phyloP scores from a whole-genome alignment of 441 rosid species.

The Hura crepitans region DNA sequence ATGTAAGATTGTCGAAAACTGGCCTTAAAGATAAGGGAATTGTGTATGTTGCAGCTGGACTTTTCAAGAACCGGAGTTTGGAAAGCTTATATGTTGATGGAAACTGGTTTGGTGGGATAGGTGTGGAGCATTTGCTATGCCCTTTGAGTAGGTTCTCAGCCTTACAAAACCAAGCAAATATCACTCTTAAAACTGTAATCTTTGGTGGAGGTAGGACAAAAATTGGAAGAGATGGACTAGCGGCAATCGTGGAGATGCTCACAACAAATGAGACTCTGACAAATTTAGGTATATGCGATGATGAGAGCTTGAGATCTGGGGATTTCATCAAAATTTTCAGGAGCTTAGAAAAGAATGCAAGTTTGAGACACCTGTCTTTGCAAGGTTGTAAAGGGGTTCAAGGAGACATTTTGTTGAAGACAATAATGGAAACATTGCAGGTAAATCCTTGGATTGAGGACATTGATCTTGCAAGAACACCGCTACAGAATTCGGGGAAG shows the following conservation, averaged over 20 bases:
- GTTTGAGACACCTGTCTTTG: slow-evolving; percentile 61
- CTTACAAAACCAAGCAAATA: slow-evolving; percentile 82
- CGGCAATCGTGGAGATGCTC: slow-evolving; percentile 68
- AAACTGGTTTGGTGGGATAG: slow-evolving; percentile 68
- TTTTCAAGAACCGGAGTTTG: slow-evolving; percentile 72
- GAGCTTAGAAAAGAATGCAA: slow-evolving; percentile 69
- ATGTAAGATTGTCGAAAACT: slow-evolving; percentile 68
- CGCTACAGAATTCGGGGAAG: slow-evolving; percentile 60
- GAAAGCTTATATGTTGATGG: slow-evolving; percentile 73
- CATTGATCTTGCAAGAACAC: slow-evolving; percentile 77
- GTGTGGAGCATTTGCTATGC: slow-evolving; percentile 73
- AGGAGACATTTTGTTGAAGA: slow-evolving; percentile 59
- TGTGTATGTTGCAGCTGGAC: slow-evolving; percentile 82
- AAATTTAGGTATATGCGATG: slow-evolving; percentile 68
- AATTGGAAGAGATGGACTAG: slow-evolving; percentile 71
- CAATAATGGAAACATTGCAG: slow-evolving; percentile 70
- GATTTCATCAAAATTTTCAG: slow-evolving; percentile 64
- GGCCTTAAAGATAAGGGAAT: slow-evolving; percentile 81
- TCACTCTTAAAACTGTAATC: slow-evolving; percentile 54
- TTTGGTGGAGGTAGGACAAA: slow-evolving; percentile 68
- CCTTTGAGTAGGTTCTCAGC: slow-evolving; percentile 88
- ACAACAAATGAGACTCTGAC: slow-evolving; percentile 69
- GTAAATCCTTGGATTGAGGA: slow-evolving; percentile 86
- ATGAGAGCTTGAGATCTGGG: slow-evolving; percentile 64
- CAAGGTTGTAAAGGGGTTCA: slow-evolving; percentile 84